phyloP scores from a whole-genome alignment of 176 grass and related monocot species.

The Puccinellia tenuiflora region DNA sequence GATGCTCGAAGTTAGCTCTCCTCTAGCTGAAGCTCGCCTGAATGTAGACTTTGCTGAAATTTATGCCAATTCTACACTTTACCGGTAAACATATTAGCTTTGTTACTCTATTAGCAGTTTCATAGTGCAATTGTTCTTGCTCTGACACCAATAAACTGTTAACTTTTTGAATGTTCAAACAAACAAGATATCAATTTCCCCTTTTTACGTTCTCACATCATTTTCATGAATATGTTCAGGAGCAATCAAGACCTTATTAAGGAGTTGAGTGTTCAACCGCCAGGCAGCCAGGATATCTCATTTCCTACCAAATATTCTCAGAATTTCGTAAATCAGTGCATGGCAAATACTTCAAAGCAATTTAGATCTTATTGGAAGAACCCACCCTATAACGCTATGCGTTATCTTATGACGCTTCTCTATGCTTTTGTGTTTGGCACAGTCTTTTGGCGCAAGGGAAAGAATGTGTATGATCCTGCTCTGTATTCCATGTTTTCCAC shows the following conservation, averaged over 20 bases:
- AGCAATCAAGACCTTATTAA: conserved; percentile 54
- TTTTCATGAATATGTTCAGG: conserved; percentile 16
- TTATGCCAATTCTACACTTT: conserved; percentile 52
- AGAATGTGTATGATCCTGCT: conserved; percentile 36
- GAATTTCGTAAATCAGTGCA: conserved; percentile 43
- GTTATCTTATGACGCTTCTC: conserved; percentile 50
- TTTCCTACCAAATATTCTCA: conserved; percentile 66
- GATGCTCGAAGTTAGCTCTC: conserved; percentile 65
- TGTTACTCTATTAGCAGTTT: not conserved
- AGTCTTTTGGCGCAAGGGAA: conserved; percentile 49
- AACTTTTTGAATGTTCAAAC: not conserved
- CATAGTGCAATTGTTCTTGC: not conserved
- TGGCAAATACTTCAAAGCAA: conserved; percentile 58
- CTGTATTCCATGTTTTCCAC: not conserved
- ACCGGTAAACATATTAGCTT: conserved; percentile 36
- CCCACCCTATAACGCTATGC: conserved; percentile 54
- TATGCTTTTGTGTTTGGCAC: conserved; percentile 60
- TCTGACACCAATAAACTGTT: not conserved
- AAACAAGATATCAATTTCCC: not conserved
- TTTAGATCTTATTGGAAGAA: conserved; percentile 66
- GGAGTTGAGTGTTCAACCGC: conserved; percentile 41
- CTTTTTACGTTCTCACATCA: not conserved
- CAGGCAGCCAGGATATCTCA: conserved; percentile 41
- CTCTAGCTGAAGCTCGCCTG: conserved; percentile 39
- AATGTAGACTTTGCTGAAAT: conserved; percentile 58